Conservation (phyloP, 2,329 filamentous ascomycete genomes). For the Sarocladiaceae sp. region DNA sequence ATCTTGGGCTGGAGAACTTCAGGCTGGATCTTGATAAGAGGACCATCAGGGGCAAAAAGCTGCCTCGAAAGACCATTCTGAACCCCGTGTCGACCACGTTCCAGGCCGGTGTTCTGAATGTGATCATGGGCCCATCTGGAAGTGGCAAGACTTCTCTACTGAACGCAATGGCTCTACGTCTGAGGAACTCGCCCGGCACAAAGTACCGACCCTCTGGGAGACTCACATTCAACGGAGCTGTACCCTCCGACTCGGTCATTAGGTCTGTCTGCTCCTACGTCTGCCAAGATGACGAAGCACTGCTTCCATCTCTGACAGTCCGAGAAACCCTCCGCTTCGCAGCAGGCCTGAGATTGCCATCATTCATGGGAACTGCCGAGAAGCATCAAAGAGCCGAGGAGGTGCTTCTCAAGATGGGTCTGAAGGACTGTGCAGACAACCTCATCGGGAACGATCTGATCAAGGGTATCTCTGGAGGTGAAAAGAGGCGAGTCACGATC, state of each 20-base stretch:
- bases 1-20: conserved; percentile 59
- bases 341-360: conserved; percentile 62
- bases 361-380: conserved; percentile 63
- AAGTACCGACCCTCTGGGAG: conserved; percentile 55
- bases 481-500: conserved; percentile 71
- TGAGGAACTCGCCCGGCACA: conserved; percentile 56
- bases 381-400: conserved; percentile 64
- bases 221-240: conserved; percentile 63
- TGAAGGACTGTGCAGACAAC: conserved; percentile 73
- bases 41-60: conserved; percentile 41
- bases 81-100: conserved; percentile 62
- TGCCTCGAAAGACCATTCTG: conserved; percentile 54
- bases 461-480: conserved; percentile 75
- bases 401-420: conserved; percentile 68
- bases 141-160: conserved; percentile 71
- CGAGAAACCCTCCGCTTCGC: conserved; percentile 67
- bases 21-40: conserved; percentile 59
- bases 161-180: conserved; percentile 63
- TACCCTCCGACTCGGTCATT: conserved; percentile 62
- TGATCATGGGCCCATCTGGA: conserved; percentile 76
- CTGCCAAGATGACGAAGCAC: conserved; percentile 69
- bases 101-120: conserved; percentile 60
- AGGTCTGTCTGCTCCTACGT: conserved; percentile 70
- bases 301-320: conserved; percentile 68
- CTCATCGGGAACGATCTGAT: conserved; percentile 65